Conservation (phyloP, 169 alveolate genomes). For the Cyclospora cayetanensis region DNA sequence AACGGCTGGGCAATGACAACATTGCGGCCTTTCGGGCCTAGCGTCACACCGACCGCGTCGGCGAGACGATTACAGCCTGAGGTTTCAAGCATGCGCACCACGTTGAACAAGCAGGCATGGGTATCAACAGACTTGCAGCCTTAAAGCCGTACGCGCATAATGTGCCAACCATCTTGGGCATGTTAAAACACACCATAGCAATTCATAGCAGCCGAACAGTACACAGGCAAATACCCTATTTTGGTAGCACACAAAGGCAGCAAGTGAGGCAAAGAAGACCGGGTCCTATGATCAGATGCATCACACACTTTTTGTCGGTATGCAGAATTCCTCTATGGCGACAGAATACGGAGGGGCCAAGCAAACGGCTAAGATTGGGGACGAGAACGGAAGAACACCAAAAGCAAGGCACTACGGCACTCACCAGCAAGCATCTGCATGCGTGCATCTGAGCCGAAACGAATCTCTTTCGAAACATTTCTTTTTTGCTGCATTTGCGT, state of each 20-base stretch:
- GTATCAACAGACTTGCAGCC: too few species aligned
- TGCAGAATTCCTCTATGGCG: neutral
- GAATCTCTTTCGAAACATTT: constrained; percentile 45
- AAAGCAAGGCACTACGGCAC: too few species aligned
- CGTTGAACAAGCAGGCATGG: too few species aligned
- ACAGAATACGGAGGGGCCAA: neutral
- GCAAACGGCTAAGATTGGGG: neutral
- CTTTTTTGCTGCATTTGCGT: constrained; percentile 24
- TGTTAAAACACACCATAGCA: too few species aligned
- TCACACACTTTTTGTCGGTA: neutral
- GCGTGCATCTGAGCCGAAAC: constrained; percentile 68
- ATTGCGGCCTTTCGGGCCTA: constrained; percentile 99
- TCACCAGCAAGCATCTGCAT: constrained; percentile 72
- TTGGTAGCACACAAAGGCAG: neutral
- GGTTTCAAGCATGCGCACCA: too few species aligned
- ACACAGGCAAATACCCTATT: too few species aligned
- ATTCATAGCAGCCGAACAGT: too few species aligned
- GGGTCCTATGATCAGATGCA: neutral
- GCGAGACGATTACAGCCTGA: constrained; percentile 93
- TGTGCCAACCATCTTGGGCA: too few species aligned
- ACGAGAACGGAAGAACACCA: neutral
- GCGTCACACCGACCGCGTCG: constrained; percentile 99
- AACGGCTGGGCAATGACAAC: constrained; percentile 96
- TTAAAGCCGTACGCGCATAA: too few species aligned
- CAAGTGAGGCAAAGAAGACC: neutral